Evolutionary conservation across 2,329 filamentous ascomycete species (phyloP), one percentile per base, ranked within the genome.

Genomic region (Neurospora crassa): DNA sequence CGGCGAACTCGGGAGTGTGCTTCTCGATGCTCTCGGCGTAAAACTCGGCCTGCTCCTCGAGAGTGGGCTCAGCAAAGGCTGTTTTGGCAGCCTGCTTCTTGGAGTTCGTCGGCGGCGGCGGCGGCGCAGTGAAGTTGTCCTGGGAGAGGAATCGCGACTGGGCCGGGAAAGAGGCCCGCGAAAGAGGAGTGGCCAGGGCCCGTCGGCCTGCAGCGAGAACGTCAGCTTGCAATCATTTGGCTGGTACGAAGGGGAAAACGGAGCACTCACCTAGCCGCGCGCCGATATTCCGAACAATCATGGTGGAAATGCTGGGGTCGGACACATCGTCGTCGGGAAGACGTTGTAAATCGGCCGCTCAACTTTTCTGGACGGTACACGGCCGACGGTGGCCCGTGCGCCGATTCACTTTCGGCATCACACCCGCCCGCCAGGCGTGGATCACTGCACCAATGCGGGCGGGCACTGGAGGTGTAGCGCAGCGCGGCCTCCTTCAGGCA

Each of bases 211-310:
- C 67, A 18, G 3, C 45, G 72, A 76, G 69, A 67, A 71, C 11
- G 69, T 47, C 68, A 20, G 69, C 5, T 68, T 40, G 34, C 3
- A 1, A 8, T 69, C 67, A 67, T 68, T 73, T 68, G 69, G 42
- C 45, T 70, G 3, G 10, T 12, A 20, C 5, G 1, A 29, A 69
- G 1, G 5, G 69, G 16, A 37, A 18, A 14, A 18, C 29, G 1
- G 5, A 12, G 12, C 1, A 76, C 83, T 77, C 80, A 88, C 87
- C 84, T 79, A 87, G 82, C 85, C 86, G 86, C 79, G 84, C 80
- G 70, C 82, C 82, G 74, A 83, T 80, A 78, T 83, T 88, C 82
- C 86, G 84, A 75, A 87, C 76, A 77, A 88, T 87, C 87, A 89
- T 89, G 75, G 78, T 80, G 79, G 78, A 74, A 76, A 74, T 72